Evolutionary conservation across 2,329 filamentous ascomycete genomes (phyloP).

Genomic region (Waltergamsia citrina): DNA sequence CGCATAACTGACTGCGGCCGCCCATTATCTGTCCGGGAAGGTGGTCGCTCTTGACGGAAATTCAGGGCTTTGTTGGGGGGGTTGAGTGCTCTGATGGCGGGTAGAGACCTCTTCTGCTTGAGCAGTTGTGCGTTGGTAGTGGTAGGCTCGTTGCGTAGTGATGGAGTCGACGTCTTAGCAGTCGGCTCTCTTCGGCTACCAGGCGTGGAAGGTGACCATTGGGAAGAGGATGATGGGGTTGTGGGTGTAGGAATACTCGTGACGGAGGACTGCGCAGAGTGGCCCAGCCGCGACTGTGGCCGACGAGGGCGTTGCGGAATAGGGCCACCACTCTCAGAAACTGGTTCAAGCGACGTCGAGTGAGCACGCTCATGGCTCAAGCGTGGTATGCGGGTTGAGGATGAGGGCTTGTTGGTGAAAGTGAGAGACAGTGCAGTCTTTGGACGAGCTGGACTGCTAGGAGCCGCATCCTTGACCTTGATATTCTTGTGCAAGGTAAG

Average conservation of each 20-base stretch:
- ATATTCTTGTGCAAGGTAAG: constrained; percentile 85
- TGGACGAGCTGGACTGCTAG: constrained; percentile 59
- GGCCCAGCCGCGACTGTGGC: constrained; percentile 58
- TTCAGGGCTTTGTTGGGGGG: constrained; percentile 39
- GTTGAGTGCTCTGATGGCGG: constrained; percentile 43
- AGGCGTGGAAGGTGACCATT: constrained; percentile 48
- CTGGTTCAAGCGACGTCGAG: constrained; percentile 72
- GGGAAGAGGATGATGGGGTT: constrained; percentile 43
- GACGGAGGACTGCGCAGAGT: constrained; percentile 60
- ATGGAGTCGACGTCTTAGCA: constrained; percentile 42
- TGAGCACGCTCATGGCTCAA: constrained; percentile 63
- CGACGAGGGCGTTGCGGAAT: constrained; percentile 49
- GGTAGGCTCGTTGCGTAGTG: constrained; percentile 49
- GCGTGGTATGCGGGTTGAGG: constrained; percentile 67
- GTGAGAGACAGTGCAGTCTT: constrained; percentile 78
- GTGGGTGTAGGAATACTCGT: constrained; percentile 53
- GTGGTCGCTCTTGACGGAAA: constrained; percentile 45
- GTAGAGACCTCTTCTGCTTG: constrained; percentile 56
- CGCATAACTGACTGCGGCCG: constrained; percentile 44
- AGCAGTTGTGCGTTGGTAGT: constrained; percentile 57
- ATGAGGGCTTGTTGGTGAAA: constrained; percentile 69
- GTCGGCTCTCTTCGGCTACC: constrained; percentile 50
- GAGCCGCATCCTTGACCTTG: constrained; percentile 66
- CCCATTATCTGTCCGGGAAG: constrained; percentile 44
- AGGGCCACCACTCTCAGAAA: constrained; percentile 79